These are phyloP conservation scores for Ophiocytium majus DNA, from an alignment of 352 stramenopile genomes.

Conservation along the genomic window DNA sequence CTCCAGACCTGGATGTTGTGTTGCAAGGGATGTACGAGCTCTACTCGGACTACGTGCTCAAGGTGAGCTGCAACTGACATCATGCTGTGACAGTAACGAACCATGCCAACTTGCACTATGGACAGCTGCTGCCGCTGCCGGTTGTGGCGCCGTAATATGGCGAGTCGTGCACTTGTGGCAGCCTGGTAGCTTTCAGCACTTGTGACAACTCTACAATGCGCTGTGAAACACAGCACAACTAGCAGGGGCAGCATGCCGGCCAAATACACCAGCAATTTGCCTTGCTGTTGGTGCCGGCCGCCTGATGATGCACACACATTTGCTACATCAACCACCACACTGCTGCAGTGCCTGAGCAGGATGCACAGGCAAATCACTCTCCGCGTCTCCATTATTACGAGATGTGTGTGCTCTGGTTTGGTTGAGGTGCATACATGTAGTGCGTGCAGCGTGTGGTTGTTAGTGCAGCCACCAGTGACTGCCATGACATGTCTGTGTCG, in stretches of 20 bases:
- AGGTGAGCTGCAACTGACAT: slow-evolving; percentile 62
- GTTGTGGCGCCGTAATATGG: not conserved
- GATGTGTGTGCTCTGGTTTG: too few relatives aligned
- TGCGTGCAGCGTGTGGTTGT: too few relatives aligned
- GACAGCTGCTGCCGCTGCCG: not conserved
- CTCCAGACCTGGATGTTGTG: slow-evolving; percentile 73
- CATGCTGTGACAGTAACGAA: not conserved
- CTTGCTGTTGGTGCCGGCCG: not conserved
- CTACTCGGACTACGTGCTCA: slow-evolving; percentile 91
- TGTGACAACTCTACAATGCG: not conserved
- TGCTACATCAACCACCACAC: not conserved
- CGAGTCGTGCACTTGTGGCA: not conserved
- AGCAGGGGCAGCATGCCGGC: not conserved
- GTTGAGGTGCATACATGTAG: too few relatives aligned
- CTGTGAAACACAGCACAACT: not conserved
- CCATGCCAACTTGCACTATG: not conserved
- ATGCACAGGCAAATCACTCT: too few relatives aligned
- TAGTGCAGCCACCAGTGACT: too few relatives aligned
- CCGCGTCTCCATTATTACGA: too few relatives aligned
- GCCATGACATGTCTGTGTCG: too few relatives aligned
- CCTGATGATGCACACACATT: not conserved
- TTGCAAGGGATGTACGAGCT: slow-evolving; percentile 83
- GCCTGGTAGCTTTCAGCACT: not conserved
- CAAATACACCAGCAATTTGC: not conserved
- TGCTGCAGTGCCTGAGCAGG: too few relatives aligned